Evolutionary conservation across 73 alveolate genomes (phyloP).

Genomic region (Diophrys appendiculata): DNA sequence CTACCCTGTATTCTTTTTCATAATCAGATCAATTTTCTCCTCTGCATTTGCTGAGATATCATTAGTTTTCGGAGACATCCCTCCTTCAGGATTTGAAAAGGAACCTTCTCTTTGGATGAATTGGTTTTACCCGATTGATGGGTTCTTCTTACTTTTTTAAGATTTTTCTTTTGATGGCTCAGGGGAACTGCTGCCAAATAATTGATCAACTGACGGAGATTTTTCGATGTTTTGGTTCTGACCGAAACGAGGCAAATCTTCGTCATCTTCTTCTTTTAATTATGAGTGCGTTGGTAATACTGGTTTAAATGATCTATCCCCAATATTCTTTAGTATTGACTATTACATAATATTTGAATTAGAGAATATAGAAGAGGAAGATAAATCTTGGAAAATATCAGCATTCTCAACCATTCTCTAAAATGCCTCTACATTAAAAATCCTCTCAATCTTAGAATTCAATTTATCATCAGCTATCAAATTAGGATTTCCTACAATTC

Average conservation of each 20-base stretch:
- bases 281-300: constrained; percentile 34
- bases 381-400: constrained; percentile 61
- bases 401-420: constrained; percentile 88
- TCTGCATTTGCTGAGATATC: constrained; percentile 26
- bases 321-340: constrained; percentile 2
- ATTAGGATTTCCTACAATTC: constrained; percentile 75
- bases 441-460: constrained; percentile 70
- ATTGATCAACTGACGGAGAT: constrained; percentile 16
- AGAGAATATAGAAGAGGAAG: constrained; percentile 43
- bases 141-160: constrained; percentile 9
- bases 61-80: neutral
- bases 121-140: too few species aligned
- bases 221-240: constrained; percentile 20
- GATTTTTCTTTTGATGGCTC: constrained; percentile 20
- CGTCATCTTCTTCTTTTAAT: constrained; percentile 47
- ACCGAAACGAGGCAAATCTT: constrained; percentile 56
- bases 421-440: constrained; percentile 78
- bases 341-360: constrained; percentile 33
- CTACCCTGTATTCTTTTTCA: constrained; percentile 47
- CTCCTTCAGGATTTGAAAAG: constrained; percentile 30
- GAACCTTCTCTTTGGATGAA: constrained; percentile 28
- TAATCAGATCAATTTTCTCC: constrained; percentile 56
- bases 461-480: constrained; percentile 71
- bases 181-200: constrained; percentile 6
- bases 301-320: constrained; percentile 1